Percentiles rank a stretch among this genome's conserved stretches.
Evolutionary conservation across 2,329 filamentous ascomycete species (phyloP).

Genomic region (Sphaerulina musiva): DNA sequence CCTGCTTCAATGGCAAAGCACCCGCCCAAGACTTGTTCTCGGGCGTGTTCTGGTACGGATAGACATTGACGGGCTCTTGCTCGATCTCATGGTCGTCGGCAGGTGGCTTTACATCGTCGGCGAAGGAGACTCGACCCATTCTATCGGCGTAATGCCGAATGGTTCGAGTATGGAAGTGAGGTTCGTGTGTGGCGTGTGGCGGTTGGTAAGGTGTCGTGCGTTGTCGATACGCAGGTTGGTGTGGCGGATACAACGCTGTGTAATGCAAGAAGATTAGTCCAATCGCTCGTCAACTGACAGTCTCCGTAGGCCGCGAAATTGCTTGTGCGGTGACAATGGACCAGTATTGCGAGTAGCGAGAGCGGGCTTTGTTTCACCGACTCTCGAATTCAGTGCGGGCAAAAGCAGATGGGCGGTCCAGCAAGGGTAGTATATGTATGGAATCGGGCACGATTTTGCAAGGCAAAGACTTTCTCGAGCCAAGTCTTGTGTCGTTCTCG

Average conservation of each 20-base stretch:
- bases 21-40: constrained; percentile 93
- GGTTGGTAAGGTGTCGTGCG: not conserved
- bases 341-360: not conserved
- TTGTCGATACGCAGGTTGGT: not conserved
- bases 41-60: constrained; percentile 72
- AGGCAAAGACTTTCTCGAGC: constrained; percentile 8
- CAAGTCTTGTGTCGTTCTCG: constrained; percentile 8
- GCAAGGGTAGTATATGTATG: not conserved
- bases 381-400: constrained; percentile 3
- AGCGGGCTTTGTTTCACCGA: constrained; percentile 1
- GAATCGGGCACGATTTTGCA: constrained; percentile 2
- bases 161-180: constrained; percentile 16
- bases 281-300: not conserved
- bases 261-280: not conserved
- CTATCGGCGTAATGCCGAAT: constrained; percentile 49
- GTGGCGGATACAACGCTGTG: constrained; percentile 2
- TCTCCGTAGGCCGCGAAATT: constrained; percentile 3
- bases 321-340: constrained; percentile 5
- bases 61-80: constrained; percentile 55
- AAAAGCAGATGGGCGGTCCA: constrained; percentile 1
- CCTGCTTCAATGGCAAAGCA: constrained; percentile 94
- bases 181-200: constrained; percentile 2
- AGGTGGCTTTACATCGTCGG: constrained; percentile 44
- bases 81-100: constrained; percentile 41
- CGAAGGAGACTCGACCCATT: constrained; percentile 50